Conservation (phyloP, 2,329 filamentous ascomycete species). For the Aspergillus alliaceus region DNA sequence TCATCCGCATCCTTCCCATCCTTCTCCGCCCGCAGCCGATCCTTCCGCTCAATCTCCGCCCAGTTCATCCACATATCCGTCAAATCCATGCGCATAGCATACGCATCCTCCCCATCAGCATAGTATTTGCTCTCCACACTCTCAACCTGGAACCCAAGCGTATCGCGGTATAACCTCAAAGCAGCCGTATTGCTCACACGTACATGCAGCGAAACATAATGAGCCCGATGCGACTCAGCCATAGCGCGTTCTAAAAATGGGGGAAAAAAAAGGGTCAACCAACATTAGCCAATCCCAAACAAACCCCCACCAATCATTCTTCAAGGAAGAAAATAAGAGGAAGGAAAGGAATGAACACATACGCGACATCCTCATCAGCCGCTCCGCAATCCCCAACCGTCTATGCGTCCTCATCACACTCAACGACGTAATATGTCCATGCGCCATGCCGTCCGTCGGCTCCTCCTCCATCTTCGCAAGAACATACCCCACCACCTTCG, state of each 20-base stretch:
- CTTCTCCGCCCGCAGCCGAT: conserved; percentile 32
- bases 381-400: conserved; percentile 87
- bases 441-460: conserved; percentile 81
- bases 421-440: conserved; percentile 94
- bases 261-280: neutral
- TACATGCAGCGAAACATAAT: conserved; percentile 94
- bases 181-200: conserved; percentile 91
- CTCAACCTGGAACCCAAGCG: conserved; percentile 82
- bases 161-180: conserved; percentile 88
- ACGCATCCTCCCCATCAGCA: conserved; percentile 95
- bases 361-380: conserved; percentile 96
- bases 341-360: conserved; percentile 36
- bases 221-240: conserved; percentile 88
- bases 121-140: conserved; percentile 64
- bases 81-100: conserved; percentile 88
- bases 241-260: conserved; percentile 83
- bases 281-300: conserved; percentile 4
- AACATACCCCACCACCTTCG: conserved; percentile 98
- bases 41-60: conserved; percentile 47
- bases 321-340: conserved; percentile 3
- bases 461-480: conserved; percentile 99
- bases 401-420: conserved; percentile 96
- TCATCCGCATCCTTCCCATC: conserved; percentile 54
- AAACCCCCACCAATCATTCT: too few relatives aligned
- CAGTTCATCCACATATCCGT: conserved; percentile 46